Conservation (phyloP, 345 rosid species). For the Bretschneidera sinensis region DNA sequence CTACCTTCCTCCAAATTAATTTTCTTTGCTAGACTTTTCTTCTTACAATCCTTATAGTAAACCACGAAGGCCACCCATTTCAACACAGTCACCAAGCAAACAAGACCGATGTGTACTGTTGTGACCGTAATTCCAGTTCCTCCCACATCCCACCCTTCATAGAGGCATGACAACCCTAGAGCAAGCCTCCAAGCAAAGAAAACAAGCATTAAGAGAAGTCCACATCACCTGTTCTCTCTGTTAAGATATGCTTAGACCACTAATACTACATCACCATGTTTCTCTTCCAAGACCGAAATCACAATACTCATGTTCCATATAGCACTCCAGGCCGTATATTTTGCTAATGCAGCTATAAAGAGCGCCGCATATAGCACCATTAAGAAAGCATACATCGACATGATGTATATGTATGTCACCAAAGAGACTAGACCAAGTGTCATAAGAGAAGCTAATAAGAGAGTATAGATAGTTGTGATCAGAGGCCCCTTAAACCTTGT, state of each 20-base stretch:
- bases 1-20: neutral
- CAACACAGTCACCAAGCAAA: constrained; percentile 1
- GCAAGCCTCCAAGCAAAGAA: constrained; percentile 21
- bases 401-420: constrained; percentile 7
- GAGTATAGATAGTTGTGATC: constrained; percentile 20
- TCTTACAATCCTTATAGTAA: constrained; percentile 10
- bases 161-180: no score
- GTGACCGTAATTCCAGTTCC: neutral
- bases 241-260: constrained; percentile 21
- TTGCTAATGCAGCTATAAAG: constrained; percentile 15
- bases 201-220: constrained; percentile 27
- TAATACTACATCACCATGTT: constrained; percentile 26
- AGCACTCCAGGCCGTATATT: constrained; percentile 25
- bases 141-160: no score
- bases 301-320: constrained; percentile 45
- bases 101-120: constrained; percentile 4
- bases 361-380: neutral
- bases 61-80: constrained; percentile 6
- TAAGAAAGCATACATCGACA: neutral
- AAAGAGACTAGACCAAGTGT: constrained; percentile 4
- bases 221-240: constrained; percentile 22
- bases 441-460: constrained; percentile 3
- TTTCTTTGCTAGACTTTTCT: neutral
- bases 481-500: constrained; percentile 22
- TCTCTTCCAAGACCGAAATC: constrained; percentile 32